These are phyloP conservation scores for Withania somnifera DNA, from an alignment of 305 asterid genomes.

Conservation along the genomic window DNA sequence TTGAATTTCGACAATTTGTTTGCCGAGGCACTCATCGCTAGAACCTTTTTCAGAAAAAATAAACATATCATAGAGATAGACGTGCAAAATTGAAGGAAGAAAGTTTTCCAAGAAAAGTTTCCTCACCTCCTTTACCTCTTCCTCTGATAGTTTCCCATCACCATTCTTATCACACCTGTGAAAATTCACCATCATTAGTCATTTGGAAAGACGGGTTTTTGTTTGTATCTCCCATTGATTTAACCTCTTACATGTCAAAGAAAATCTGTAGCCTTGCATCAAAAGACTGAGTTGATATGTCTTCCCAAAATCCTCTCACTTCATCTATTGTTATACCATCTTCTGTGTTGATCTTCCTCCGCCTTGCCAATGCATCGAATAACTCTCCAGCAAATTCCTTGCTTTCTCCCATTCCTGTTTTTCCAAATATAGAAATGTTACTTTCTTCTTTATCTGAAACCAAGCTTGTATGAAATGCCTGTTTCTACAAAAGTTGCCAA, in stretches of 20 bases:
- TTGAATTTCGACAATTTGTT: constrained; percentile 72
- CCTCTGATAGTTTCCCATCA: constrained; percentile 85
- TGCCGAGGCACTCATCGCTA: constrained; percentile 88
- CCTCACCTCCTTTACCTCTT: constrained; percentile 84
- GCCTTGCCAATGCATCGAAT: constrained; percentile 77
- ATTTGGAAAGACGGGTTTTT: background rate
- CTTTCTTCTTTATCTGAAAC: background rate
- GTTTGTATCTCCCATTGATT: background rate
- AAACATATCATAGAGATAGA: background rate
- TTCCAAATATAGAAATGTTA: background rate
- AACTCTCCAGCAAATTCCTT: constrained; percentile 73
- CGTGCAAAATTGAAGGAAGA: background rate
- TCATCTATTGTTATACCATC: constrained; percentile 43
- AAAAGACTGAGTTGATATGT: constrained; percentile 56
- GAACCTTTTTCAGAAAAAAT: constrained; percentile 42
- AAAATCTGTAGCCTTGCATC: constrained; percentile 83
- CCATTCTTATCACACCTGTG: constrained; percentile 98
- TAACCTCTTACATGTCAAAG: constrained; percentile 75
- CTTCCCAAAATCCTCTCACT: constrained; percentile 60
- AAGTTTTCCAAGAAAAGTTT: background rate
- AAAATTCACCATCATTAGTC: background rate
- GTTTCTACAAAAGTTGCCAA: background rate
- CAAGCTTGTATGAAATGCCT: background rate
- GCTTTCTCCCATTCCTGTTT: constrained; percentile 80
- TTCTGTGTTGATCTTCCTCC: constrained; percentile 35